These are phyloP conservation scores for Neurospora sublineolata DNA, from an alignment of 495 filamentous ascomycete species.

Conservation along the genomic window DNA sequence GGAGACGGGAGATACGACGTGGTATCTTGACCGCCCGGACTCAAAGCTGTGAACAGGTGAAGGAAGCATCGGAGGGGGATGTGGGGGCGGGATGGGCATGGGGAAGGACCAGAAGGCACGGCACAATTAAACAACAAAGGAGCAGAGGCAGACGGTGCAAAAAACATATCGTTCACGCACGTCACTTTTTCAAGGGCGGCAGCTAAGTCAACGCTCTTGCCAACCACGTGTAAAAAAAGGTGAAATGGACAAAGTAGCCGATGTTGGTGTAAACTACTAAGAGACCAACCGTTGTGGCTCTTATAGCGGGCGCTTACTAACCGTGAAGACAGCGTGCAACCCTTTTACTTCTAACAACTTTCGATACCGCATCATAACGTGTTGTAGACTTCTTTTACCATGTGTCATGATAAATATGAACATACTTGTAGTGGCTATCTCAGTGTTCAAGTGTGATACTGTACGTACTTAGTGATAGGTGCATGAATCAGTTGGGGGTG, in stretches of 20 bases:
- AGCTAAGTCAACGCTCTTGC: not conserved
- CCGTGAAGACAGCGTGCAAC: not conserved
- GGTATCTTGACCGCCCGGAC: slow-evolving; percentile 29
- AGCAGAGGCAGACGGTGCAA: not conserved
- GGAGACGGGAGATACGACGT: slow-evolving; percentile 30
- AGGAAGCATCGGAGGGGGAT: not conserved
- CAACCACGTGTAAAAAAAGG: not conserved
- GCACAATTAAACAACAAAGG: not conserved
- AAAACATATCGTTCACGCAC: not conserved
- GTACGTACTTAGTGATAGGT: not conserved
- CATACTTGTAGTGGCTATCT: not conserved
- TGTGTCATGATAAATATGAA: not conserved
- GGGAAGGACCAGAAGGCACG: not conserved
- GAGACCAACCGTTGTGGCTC: not conserved
- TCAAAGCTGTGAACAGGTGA: not conserved
- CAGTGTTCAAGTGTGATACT: not conserved
- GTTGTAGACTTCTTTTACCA: not conserved
- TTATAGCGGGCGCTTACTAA: not conserved
- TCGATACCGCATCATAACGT: not conserved
- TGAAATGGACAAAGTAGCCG: not conserved
- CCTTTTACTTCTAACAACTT: not conserved
- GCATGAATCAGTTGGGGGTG: not conserved
- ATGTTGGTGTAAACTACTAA: not conserved
- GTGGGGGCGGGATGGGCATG: not conserved
- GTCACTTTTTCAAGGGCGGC: not conserved